Evolutionary conservation across 2,329 filamentous ascomycete species (phyloP).

Genomic region (Hymenoscyphus occultus): DNA sequence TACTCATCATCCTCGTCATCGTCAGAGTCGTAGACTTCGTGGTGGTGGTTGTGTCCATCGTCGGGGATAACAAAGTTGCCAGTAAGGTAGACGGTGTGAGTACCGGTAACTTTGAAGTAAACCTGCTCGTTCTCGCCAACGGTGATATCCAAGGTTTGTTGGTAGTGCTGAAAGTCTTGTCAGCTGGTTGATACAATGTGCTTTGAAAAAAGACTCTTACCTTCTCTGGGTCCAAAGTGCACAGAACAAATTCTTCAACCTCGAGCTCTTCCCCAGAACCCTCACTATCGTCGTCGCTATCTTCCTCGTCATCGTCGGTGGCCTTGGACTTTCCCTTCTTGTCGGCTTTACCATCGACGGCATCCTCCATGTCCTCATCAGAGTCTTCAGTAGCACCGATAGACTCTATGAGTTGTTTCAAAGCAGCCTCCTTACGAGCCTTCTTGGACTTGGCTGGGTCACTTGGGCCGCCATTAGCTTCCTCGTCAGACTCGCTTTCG

Average conservation of each 20-base stretch:
- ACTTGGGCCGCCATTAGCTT: slow-evolving; percentile 84
- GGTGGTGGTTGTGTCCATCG: slow-evolving; percentile 51
- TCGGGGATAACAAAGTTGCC: slow-evolving; percentile 88
- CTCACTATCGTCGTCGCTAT: slow-evolving; percentile 50
- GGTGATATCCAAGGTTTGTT: slow-evolving; percentile 92
- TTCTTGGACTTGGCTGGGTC: slow-evolving; percentile 88
- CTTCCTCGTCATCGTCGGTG: slow-evolving; percentile 50
- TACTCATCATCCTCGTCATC: slow-evolving; percentile 76
- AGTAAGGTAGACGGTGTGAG: slow-evolving; percentile 86
- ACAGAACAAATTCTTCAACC: slow-evolving; percentile 87
- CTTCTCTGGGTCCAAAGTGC: slow-evolving; percentile 89
- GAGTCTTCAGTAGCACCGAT: slow-evolving; percentile 49
- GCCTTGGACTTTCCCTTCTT: slow-evolving; percentile 72
- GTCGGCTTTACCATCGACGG: slow-evolving; percentile 60
- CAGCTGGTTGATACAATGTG: slow-evolving; percentile 5
- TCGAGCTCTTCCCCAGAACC: slow-evolving; percentile 63
- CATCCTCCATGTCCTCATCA: slow-evolving; percentile 73
- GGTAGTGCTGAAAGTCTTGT: slow-evolving; percentile 67
- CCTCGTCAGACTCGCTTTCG: slow-evolving; percentile 62
- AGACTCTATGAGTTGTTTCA: slow-evolving; percentile 73
- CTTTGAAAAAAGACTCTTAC: slow-evolving; percentile 50
- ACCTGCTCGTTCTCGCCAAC: slow-evolving; percentile 84
- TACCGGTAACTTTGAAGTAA: slow-evolving; percentile 88
- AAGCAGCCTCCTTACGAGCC: slow-evolving; percentile 72
- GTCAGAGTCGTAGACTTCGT: slow-evolving; percentile 60